These are phyloP conservation scores for Pseudogymnoascus sp. DNA, from an alignment of 2,329 filamentous ascomycete genomes.

Conservation along the genomic window DNA sequence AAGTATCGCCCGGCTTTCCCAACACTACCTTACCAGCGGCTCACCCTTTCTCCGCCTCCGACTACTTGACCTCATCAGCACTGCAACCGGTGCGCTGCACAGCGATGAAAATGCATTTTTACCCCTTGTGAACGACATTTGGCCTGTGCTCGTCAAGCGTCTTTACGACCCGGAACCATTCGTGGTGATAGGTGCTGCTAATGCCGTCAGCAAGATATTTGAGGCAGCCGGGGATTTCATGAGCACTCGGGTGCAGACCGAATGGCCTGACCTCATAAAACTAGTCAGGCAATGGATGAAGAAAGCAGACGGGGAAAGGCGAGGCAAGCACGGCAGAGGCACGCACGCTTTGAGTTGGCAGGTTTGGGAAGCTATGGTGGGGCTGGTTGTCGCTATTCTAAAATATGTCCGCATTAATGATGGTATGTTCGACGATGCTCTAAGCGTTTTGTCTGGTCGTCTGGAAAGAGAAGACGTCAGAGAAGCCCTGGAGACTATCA, in stretches of 20 bases:
- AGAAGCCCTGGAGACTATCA: conserved; percentile 53
- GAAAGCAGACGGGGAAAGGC: conserved; percentile 34
- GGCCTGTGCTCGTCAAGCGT: conserved; percentile 70
- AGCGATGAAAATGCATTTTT: conserved; percentile 76
- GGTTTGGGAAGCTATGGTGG: conserved; percentile 56
- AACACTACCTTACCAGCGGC: conserved; percentile 82
- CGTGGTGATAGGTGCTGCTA: conserved; percentile 62
- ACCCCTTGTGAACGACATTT: conserved; percentile 81
- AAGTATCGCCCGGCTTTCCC: conserved; percentile 73
- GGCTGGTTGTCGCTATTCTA: conserved; percentile 53
- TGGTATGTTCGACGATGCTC: conserved; percentile 61
- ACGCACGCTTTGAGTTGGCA: conserved; percentile 54
- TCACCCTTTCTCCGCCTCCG: conserved; percentile 71
- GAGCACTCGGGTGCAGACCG: conserved; percentile 61
- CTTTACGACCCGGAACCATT: conserved; percentile 60
- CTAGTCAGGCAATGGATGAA: conserved; percentile 38
- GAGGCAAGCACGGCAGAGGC: conserved; percentile 37
- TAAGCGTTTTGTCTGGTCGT: conserved; percentile 51
- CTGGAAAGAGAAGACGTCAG: conserved; percentile 43
- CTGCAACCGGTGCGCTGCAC: conserved; percentile 63
- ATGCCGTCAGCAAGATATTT: conserved; percentile 62
- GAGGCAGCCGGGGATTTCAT: conserved; percentile 73
- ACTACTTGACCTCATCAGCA: conserved; percentile 68
- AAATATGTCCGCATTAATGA: conserved; percentile 58
- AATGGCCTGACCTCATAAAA: conserved; percentile 55